Evolutionary conservation across 2,329 filamentous ascomycete genomes (phyloP), one percentile per base, ranked within the genome.

Genomic region (Penicillium sp.): DNA sequence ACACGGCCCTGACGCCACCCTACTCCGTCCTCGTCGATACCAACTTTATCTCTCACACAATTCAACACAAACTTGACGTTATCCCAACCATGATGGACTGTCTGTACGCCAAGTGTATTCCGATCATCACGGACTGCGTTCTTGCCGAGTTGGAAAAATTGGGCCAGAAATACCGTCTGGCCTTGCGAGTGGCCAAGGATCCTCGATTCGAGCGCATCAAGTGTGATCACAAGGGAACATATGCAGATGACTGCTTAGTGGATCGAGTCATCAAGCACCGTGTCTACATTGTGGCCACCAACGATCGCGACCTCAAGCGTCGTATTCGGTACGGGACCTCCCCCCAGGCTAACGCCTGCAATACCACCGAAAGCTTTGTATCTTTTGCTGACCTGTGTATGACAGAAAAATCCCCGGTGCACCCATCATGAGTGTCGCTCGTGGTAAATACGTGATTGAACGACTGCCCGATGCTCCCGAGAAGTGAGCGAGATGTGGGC

Each of bases 361-460:
- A 18, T 18, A 18, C 18, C 18, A 18, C 18, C 55, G 38, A 56
- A 24, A 4, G 9, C n/a, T 9, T 24, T 40, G 4, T 18, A 18
- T 18, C 18, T 18, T 18, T 18, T 18, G 18, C 18, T 18, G 18
- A 18, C 18, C 3, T 18, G 2, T 18, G 18, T 18, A 18, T 18
- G 56, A 50, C 27, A 60, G 57, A 54, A 96, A 95, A 73, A 82
- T 93, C 45, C 84, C 84, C 1, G 84, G 84, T 63, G 77, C 80
- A 9, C 79, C 78, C 1, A 79, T 81, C 47, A 77, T 95, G 76
- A 89, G 84, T 62, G 88, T 93, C 27, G 87, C 86, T 5, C 81
- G 88, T 62, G 89, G 88, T 39, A 96, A 96, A 71, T 97, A 96
- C 70, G 85, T 91, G 41, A 93, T 98, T 63, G 93, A 97, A 76